Percentiles rank a stretch among this genome's conserved stretches.
These are phyloP conservation scores for Boletus barrowsii DNA, from an alignment of 768 basidiomycete genomes.

Conservation along the genomic window DNA sequence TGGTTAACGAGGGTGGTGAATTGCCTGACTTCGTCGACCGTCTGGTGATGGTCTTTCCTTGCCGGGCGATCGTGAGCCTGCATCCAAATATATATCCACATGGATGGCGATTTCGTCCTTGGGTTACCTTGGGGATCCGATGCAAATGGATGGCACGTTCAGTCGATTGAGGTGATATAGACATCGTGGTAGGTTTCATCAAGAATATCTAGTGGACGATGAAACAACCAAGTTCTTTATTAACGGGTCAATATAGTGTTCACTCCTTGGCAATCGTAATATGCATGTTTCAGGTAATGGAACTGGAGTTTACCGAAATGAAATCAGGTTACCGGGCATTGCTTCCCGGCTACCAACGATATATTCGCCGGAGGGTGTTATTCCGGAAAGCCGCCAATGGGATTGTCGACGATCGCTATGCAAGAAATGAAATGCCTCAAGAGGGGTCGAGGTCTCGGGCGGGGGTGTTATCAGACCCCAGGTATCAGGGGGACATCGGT, in stretches of 20 bases:
- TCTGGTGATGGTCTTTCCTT: constrained; percentile 2
- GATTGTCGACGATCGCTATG: constrained; percentile 12
- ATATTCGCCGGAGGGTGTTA: constrained; percentile 3
- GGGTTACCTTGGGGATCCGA: background rate
- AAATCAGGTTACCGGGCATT: constrained; percentile 16
- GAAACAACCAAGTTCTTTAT: background rate
- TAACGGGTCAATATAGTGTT: background rate
- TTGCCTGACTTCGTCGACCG: background rate
- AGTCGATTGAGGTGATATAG: background rate
- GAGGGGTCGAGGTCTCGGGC: background rate
- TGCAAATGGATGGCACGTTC: background rate
- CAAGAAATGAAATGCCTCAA: constrained; percentile 1
- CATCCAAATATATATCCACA: background rate
- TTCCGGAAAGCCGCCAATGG: background rate
- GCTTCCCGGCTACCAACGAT: background rate
- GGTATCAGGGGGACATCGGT: background rate
- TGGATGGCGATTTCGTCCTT: background rate
- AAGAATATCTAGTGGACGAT: background rate
- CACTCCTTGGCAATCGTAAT: constrained; percentile 1
- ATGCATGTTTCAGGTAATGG: background rate
- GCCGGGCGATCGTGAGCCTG: background rate
- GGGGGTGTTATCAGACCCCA: background rate
- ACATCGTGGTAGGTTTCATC: constrained; percentile 5
- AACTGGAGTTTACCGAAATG: constrained; percentile 28
- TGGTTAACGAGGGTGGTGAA: background rate